Conservation (phyloP, 1,284 basidiomycete species). For the Ceratobasidium sp. region DNA sequence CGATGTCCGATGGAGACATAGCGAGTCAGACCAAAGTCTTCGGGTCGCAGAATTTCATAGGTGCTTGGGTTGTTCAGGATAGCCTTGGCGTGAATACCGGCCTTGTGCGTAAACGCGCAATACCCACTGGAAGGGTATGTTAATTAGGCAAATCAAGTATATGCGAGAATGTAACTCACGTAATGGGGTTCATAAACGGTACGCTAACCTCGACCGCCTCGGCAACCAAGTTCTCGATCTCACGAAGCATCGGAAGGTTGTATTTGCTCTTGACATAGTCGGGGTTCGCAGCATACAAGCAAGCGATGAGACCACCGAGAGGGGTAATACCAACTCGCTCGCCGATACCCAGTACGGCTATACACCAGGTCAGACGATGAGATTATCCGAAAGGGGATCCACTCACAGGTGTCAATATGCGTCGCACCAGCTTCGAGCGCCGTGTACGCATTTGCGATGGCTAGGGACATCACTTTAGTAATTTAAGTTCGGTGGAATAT, state of each 20-base stretch:
- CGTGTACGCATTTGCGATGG: conserved; percentile 98
- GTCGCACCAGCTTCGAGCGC: conserved; percentile 99
- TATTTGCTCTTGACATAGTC: conserved; percentile 99
- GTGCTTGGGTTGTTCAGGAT: conserved; percentile 99
- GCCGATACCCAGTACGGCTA: conserved; percentile 94
- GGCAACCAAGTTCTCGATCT: conserved; percentile 99
- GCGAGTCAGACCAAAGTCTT: conserved; percentile 97
- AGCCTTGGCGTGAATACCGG: conserved; percentile 99
- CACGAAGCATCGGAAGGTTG: conserved; percentile 96
- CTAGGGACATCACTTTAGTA: conserved; percentile 60
- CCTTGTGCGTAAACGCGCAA: conserved; percentile 99
- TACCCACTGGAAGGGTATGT: conserved; percentile 76
- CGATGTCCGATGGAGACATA: conserved; percentile 99
- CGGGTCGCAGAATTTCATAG: conserved; percentile 97
- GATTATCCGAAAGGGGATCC: conserved; percentile 34
- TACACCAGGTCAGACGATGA: not conserved
- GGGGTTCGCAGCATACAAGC: conserved; percentile 95
- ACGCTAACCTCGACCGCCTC: conserved; percentile 99
- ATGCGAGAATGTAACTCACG: conserved; percentile 65
- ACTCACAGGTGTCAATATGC: conserved; percentile 93
- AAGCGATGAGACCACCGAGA: conserved; percentile 96
- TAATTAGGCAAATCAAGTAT: conserved; percentile 4
- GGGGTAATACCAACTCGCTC: conserved; percentile 99
- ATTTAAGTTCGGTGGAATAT: conserved; percentile 44
- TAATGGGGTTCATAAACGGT: conserved; percentile 96